Percentiles rank a stretch among this genome's conserved stretches.
Conservation (phyloP, 1,284 basidiomycete species). For the Apiotrichum gracile region DNA sequence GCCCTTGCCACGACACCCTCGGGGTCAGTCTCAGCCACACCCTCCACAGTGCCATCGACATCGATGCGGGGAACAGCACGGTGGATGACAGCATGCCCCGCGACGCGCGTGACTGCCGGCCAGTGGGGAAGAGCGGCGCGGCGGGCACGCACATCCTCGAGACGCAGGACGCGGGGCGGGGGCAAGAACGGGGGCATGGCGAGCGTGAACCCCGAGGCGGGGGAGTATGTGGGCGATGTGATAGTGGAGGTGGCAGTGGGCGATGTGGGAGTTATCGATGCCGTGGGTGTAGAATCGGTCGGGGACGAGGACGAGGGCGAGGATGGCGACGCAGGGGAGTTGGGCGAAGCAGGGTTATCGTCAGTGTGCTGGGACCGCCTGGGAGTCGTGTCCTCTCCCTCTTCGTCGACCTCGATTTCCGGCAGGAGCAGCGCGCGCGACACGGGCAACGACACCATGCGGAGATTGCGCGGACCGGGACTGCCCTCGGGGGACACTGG, state of each 20-base stretch:
- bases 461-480: background rate
- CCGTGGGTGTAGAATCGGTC: background rate
- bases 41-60: background rate
- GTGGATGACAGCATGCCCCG: slow-evolving; percentile 1
- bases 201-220: background rate
- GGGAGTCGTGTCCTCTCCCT: no score
- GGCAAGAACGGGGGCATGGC: background rate
- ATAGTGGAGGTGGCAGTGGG: background rate
- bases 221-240: background rate
- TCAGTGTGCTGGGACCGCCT: no score
- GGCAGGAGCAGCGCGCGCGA: background rate
- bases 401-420: background rate
- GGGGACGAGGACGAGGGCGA: no score
- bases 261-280: background rate
- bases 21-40: background rate
- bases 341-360: no score
- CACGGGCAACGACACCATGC: background rate
- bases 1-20: background rate
- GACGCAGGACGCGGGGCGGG: background rate
- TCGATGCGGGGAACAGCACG: background rate
- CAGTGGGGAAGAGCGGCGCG: background rate
- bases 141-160: background rate
- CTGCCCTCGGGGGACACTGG: background rate
- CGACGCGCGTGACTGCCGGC: background rate
- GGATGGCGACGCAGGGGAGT: no score